These are phyloP conservation scores for Triadica sebifera DNA, from an alignment of 345 rosid species.

Conservation along the genomic window DNA sequence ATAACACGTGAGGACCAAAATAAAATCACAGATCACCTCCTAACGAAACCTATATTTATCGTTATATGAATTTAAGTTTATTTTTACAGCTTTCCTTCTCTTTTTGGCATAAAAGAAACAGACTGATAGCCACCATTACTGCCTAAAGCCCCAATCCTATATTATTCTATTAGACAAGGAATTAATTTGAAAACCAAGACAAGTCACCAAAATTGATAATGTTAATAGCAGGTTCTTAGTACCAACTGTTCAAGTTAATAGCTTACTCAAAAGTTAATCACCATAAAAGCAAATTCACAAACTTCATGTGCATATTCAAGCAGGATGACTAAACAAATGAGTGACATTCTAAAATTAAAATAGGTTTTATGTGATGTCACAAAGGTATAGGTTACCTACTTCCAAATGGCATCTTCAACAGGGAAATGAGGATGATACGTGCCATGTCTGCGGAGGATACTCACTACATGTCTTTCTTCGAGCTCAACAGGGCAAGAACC, in stretches of 20 bases:
- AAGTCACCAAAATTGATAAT: neutral
- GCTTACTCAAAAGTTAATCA: neutral
- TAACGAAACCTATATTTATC: no score
- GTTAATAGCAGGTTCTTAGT: neutral
- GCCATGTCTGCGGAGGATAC: constrained; percentile 17
- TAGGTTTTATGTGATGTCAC: neutral
- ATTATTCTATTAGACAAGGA: neutral
- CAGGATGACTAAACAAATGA: neutral
- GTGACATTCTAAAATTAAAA: neutral
- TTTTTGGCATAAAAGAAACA: neutral
- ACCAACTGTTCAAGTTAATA: neutral
- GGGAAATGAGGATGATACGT: constrained; percentile 38
- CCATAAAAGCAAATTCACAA: neutral
- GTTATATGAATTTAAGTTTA: no score
- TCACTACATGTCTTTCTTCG: constrained; percentile 23
- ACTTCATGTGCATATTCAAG: neutral
- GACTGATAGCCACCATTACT: no score
- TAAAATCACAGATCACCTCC: neutral
- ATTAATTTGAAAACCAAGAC: neutral
- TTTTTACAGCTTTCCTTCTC: no score
- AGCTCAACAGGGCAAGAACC: constrained; percentile 19
- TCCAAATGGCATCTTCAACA: constrained; percentile 48
- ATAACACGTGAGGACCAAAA: no score
- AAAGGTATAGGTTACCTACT: constrained; percentile 35
- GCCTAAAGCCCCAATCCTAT: neutral